Percentiles rank a stretch among this genome's conserved stretches.
Evolutionary conservation across 176 grass and related monocot species (phyloP).

Genomic region (Juncus effusus): DNA sequence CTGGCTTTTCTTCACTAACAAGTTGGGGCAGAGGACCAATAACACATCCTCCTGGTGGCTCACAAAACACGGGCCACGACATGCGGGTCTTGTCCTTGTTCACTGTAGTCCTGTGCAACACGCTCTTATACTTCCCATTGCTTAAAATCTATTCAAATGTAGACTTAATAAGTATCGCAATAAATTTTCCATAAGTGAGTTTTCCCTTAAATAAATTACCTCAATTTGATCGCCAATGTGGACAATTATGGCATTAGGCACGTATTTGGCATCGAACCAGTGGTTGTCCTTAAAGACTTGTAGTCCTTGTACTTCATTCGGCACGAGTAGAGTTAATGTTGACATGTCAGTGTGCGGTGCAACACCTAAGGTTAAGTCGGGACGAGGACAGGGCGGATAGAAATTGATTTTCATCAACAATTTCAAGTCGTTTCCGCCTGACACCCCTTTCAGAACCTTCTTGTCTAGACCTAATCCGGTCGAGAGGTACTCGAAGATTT

Average conservation of each 20-base stretch:
- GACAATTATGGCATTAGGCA: conserved; percentile 51
- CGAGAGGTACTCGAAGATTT: conserved; percentile 42
- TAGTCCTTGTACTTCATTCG: conserved; percentile 57
- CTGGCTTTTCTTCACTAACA: conserved; percentile 31
- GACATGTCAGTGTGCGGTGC: conserved; percentile 66
- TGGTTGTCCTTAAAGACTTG: conserved; percentile 44
- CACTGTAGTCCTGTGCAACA: conserved; percentile 61
- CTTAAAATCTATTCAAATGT: conserved; percentile 48
- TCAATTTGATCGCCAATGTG: conserved; percentile 12
- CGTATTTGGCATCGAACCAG: conserved; percentile 50
- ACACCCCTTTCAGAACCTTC: conserved; percentile 27
- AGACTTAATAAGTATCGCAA: too few relatives aligned
- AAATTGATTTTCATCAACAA: conserved; percentile 64
- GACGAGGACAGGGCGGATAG: conserved; percentile 63
- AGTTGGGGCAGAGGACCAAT: conserved; percentile 55
- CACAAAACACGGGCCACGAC: conserved; percentile 80
- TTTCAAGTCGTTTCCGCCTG: conserved; percentile 36
- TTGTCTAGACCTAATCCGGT: conserved; percentile 29
- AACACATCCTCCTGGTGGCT: conserved; percentile 41
- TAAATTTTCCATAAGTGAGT: too few relatives aligned
- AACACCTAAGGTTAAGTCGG: conserved; percentile 52
- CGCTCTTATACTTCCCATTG: conserved; percentile 76
- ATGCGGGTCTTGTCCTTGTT: conserved; percentile 63
- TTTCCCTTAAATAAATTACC: too few relatives aligned
- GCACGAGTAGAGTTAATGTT: conserved; percentile 50